These are phyloP conservation scores for Rubia balearica DNA, from an alignment of 305 asterid species.

Conservation along the genomic window DNA sequence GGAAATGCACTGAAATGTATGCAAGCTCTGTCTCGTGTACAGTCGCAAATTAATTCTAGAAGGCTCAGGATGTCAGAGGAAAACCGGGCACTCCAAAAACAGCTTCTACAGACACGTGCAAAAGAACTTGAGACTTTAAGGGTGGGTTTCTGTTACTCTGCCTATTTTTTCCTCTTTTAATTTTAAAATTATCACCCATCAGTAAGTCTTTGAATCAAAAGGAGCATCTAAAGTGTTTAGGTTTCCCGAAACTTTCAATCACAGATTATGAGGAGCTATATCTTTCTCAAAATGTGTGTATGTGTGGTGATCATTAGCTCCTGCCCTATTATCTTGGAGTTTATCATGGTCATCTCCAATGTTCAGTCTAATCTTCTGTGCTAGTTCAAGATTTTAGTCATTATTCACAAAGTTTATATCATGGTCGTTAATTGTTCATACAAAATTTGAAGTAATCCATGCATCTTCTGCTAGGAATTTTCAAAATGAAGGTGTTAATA, in stretches of 20 bases:
- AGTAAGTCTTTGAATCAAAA: not conserved
- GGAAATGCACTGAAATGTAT: slow-evolving; percentile 77
- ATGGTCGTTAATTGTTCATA: not conserved
- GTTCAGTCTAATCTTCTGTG: not conserved
- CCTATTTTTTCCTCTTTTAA: slow-evolving; percentile 11
- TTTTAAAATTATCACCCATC: not conserved
- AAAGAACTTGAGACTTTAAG: slow-evolving; percentile 38
- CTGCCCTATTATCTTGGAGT: not conserved
- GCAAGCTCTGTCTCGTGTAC: slow-evolving; percentile 88
- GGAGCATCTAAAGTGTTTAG: not conserved
- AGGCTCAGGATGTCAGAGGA: slow-evolving; percentile 49
- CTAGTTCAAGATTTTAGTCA: not conserved
- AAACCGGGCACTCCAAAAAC: slow-evolving; percentile 38
- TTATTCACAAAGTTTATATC: not conserved
- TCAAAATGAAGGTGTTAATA: not conserved
- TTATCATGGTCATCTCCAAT: not conserved
- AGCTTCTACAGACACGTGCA: slow-evolving; percentile 41
- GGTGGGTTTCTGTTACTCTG: slow-evolving; percentile 23
- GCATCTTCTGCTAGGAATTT: not conserved
- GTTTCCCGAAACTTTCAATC: not conserved
- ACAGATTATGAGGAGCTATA: not conserved
- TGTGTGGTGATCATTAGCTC: not conserved
- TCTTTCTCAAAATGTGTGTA: not conserved
- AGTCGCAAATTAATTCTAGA: slow-evolving; percentile 80
- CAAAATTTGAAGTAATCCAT: not conserved